phyloP scores from a whole-genome alignment of 805 yeast genomes.

The Blastobotrys attinorum region DNA sequence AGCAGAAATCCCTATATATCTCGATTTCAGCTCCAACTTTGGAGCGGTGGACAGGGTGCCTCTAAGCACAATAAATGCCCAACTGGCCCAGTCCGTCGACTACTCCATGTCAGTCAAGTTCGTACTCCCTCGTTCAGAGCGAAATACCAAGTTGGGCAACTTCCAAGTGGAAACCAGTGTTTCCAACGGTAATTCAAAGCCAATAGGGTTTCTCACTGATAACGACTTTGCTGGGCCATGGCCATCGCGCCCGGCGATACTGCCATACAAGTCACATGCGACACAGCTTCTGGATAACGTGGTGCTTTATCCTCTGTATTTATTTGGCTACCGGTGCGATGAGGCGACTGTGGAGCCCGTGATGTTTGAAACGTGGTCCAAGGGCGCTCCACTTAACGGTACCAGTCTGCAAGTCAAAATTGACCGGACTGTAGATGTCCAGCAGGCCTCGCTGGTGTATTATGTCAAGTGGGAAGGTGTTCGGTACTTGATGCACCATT shows the following conservation, averaged over 20 bases:
- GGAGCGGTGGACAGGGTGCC: slow-evolving; percentile 11
- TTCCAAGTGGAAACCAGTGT: slow-evolving; percentile 24
- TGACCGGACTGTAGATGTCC: slow-evolving; percentile 21
- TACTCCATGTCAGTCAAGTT: slow-evolving; percentile 24
- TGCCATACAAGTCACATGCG: slow-evolving; percentile 25
- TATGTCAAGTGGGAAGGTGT: slow-evolving; percentile 26
- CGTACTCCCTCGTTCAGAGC: slow-evolving; percentile 24
- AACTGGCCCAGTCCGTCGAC: slow-evolving; percentile 12
- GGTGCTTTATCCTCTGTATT: slow-evolving; percentile 24
- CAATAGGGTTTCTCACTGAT: background rate
- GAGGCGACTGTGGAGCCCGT: slow-evolving; percentile 18
- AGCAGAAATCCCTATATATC: slow-evolving; percentile 11
- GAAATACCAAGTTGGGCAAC: slow-evolving; percentile 27
- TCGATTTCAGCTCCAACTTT: slow-evolving; percentile 14
- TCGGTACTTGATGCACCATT: slow-evolving; percentile 25
- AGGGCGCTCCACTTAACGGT: slow-evolving; percentile 2
- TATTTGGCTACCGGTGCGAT: slow-evolving; percentile 23
- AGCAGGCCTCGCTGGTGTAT: slow-evolving; percentile 19
- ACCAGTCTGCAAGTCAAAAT: slow-evolving; percentile 18
- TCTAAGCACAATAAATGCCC: slow-evolving; percentile 8
- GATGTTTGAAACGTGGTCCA: slow-evolving; percentile 16
- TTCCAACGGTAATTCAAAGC: no score
- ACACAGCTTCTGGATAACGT: slow-evolving; percentile 24
- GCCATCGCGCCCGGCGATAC: slow-evolving; percentile 22
- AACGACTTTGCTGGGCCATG: no score